Evolutionary conservation across 2,329 filamentous ascomycete species (phyloP).

Genomic region (Pseudofabraea citricarpa): DNA sequence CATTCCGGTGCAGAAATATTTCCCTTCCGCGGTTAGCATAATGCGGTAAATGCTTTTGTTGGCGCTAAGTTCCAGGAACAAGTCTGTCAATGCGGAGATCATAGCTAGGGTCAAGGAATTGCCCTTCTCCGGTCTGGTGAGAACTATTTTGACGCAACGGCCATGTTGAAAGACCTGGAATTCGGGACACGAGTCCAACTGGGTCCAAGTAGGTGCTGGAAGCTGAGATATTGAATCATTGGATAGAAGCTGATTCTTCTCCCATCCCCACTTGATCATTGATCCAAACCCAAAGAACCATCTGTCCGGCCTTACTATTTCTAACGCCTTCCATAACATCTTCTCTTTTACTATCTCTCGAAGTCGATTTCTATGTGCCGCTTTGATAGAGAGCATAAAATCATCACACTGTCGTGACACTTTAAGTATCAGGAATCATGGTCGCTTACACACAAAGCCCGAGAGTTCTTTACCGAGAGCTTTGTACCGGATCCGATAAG

Average conservation of each 20-base stretch:
- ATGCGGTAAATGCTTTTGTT: conserved; percentile 30
- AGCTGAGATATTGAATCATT: background rate
- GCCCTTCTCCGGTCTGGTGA: conserved; percentile 33
- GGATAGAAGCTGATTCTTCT: conserved; percentile 23
- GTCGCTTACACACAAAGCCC: background rate
- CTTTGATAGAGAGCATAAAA: background rate
- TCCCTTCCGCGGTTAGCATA: conserved; percentile 30
- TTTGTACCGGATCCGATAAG: background rate
- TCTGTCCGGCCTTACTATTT: background rate
- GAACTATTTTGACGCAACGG: conserved; percentile 24
- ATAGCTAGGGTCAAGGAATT: conserved; percentile 34
- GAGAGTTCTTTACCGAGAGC: background rate
- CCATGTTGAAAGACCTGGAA: conserved; percentile 27
- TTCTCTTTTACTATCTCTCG: background rate
- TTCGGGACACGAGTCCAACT: conserved; percentile 5
- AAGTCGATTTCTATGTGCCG: background rate
- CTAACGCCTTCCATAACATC: background rate
- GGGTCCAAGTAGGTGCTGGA: conserved; percentile 1
- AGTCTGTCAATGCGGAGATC: conserved; percentile 27
- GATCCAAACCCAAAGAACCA: background rate
- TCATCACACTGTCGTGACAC: background rate
- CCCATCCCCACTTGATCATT: conserved; percentile 23
- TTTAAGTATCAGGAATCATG: background rate
- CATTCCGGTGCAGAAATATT: conserved; percentile 38
- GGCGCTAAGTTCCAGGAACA: conserved; percentile 19